Evolutionary conservation across 1,284 basidiomycete species (phyloP), one percentile per base, ranked within the genome.

Genomic region (Tilletia walkeri): DNA sequence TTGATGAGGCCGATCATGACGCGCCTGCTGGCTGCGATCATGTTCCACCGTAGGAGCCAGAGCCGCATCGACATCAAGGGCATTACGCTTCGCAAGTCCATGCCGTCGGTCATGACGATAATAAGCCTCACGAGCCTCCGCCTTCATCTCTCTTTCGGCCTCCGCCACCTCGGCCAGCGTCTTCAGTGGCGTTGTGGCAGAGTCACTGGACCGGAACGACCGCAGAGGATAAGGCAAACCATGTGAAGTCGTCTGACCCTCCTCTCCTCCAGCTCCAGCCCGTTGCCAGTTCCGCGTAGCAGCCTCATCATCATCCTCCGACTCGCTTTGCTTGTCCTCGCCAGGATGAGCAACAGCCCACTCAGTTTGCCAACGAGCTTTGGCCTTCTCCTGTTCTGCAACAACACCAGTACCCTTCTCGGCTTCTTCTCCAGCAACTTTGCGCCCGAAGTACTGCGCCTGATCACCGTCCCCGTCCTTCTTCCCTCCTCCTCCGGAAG

Each of bases 141-240:
- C 18, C 50, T 53, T 53, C 18, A 53, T 10, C 50, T 53, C 18
- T 3, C 59, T 34, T 5, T 63, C 34, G 1, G 59, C 59, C 6
- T 38, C 59, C 5, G 59, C 59, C 1, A 63, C 59, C 9, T 36
- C 59, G 9, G 59, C 59, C 38, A 63, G 20, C 36, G 59, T 63
- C 36, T 63, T 63, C 36, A 63, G 36, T 3, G 59, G 59, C 6
- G 36, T 34, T 16, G 59, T 63, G 36, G 34, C 59, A 10, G 59
- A 63, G 34, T 63, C 59, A 20, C 59, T 63, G 16, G 59, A 63
- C 34, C 59, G 34, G 34, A 63, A 63, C 2, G 36, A 38, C 16
- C 38, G 34, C 30, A 63, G 36, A 4, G 59, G 36, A 39, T 63
- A 63, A 1, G 59, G 59, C 59, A 63, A 14, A 30, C 54, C 54